Base-by-base conservation (phyloP, 495 filamentous ascomycete genomes). In the Neurospora discreta region DNA sequence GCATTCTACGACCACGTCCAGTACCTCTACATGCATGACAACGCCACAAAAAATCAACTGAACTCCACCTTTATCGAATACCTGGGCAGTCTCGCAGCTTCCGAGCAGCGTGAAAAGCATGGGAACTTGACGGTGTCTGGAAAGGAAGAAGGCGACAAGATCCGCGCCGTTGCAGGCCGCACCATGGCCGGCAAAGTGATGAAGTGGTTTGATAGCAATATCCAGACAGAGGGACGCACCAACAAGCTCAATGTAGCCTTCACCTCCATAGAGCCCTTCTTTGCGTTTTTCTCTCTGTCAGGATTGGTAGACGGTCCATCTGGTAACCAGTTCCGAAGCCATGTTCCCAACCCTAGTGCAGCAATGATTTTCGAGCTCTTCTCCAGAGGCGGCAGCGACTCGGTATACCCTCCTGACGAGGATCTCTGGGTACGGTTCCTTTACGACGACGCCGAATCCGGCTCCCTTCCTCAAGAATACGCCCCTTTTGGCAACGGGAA, bases 311-410 rank as follows among this genome's bases (percentile, higher is more conserved):
- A 52, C 7, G 78, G 75, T 0, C 30, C 77, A 8, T 72, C 75
- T 1, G 70, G 68, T 13, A 41, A 44, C 26, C 33, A 71, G 4
- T 84, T 84, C 73, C 39, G 52, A 5, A 69, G 71, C 5, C 78
- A 65, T 15, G 52, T 85, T 26, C 83, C 83, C 8, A 42, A 75
- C 13, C 80, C 80, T 3, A 82, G 83, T 20, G 75, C 81, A 1
- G 77, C 80, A 15, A 79, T 85, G 75, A 73, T 81, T 9, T 83
- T 85, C 60, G 83, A 85, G 74, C 73, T 85, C 26, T 83, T 81
- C 72, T 80, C 76, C 39, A 73, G 78, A n/a, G 77, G 76, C 23
- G 33, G 71, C 23, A 71, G 72, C 68, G 69, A 75, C n/a, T 69
- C 71, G 1, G 52, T 30, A 0, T 80, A 75, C 70, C 78, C 82